A percentile compares a stretch with the other conserved stretches of the same genome.
Evolutionary conservation across 306 rosid genomes (phyloP).

Genomic region (Glycine latifolia): DNA sequence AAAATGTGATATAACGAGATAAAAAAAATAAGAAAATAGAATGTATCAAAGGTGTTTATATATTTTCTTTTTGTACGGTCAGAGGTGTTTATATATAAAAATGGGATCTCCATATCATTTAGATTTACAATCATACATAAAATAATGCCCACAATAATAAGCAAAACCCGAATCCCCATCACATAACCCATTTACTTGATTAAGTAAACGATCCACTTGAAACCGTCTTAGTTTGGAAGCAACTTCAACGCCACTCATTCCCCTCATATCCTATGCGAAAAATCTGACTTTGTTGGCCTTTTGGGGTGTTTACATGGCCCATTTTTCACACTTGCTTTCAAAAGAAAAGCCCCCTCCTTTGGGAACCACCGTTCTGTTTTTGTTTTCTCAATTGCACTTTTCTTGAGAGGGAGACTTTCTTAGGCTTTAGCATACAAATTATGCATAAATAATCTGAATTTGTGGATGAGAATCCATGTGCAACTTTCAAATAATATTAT

Average conservation of each 20-base stretch:
- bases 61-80: too few species aligned
- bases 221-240: conserved; percentile 53
- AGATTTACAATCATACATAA: neutral
- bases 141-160: neutral
- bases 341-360: conserved; percentile 34
- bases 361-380: conserved; percentile 3
- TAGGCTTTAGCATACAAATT: conserved; percentile 1
- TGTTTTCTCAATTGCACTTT: conserved; percentile 37
- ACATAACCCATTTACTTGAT: conserved; percentile 15
- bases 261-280: conserved; percentile 43
- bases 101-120: too few species aligned
- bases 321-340: conserved; percentile 45
- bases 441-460: neutral
- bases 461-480: conserved; percentile 23
- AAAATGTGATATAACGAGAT: too few species aligned
- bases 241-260: conserved; percentile 57
- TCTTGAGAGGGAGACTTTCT: conserved; percentile 33
- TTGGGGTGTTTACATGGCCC: conserved; percentile 51
- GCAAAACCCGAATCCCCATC: conserved; percentile 12
- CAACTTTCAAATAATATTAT: conserved; percentile 10
- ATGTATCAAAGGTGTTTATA: too few species aligned
- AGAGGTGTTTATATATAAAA: too few species aligned
- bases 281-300: conserved; percentile 44
- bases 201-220: conserved; percentile 49
- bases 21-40: too few species aligned